Evolutionary conservation across 176 grass and related monocot species (phyloP), one percentile per base, ranked within the genome.

Genomic region (Rhynchospora pubera): DNA sequence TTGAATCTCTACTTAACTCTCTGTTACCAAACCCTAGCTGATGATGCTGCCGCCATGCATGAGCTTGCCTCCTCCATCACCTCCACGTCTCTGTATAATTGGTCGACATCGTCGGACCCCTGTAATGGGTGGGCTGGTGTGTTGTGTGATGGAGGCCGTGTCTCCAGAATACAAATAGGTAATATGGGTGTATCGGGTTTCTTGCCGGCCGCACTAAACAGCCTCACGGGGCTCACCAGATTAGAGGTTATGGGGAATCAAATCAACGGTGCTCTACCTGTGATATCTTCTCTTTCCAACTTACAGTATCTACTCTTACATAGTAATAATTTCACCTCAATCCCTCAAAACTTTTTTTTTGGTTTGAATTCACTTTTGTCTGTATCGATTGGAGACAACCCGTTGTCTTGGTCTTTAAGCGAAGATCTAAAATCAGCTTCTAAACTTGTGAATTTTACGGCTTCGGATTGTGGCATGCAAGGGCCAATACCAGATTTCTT

Each of bases 361-460:
- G 90, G 90, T 6, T 90, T 97, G 26, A 83, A 74, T n/a, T 61
- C 45, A 5, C 88, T 97, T 21, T 1, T 0, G 19, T 45, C 57
- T 26, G 80, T 91, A 57, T 57, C 48, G 5, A 69, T 97, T 74
- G 94, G 93, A 63, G 0, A 88, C 62, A 97, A 97, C 90, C 94
- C 90, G 21, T 55, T 97, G 71, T 26, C 15, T 16, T 97, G 94
- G 94, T 12, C 76, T 18, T 52, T 94, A 8, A 86, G 85, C 12
- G 16, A 50, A 56, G 63, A 26, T 74, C 87, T 97, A 46, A 44
- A 5, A 4, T 50, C 0, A 42, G 89, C 87, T 73, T 3, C 7
- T 0, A 26, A 78, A 9, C 88, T 97, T 82, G 6, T 47, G 16
- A 97, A 90, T 83, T 97, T 97, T 81, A 90, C 89, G 47, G 94